Evolutionary conservation across 768 basidiomycete genomes (phyloP).

Genomic region (Pisolithus marmoratus): DNA sequence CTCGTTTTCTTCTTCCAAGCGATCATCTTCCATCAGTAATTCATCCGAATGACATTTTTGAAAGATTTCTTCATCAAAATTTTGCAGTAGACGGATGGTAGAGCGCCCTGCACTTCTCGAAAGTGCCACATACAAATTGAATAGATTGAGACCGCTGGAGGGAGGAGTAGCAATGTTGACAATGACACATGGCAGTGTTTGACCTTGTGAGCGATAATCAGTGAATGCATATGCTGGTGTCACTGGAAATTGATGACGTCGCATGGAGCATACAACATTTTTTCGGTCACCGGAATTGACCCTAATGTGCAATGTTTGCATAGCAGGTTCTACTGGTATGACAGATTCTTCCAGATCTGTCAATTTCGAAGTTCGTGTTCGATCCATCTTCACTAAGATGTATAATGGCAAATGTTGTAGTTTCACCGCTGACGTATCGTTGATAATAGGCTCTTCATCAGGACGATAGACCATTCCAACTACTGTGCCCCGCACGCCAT

Average conservation of each 20-base stretch:
- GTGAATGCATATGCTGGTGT: constrained; percentile 39
- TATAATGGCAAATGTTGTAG: not conserved
- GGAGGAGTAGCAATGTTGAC: constrained; percentile 34
- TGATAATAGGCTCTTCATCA: not conserved
- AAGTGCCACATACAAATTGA: constrained; percentile 37
- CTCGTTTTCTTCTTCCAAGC: too few species aligned
- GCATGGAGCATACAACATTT: too few species aligned
- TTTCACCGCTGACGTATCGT: not conserved
- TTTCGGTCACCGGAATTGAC: not conserved
- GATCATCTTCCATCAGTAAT: too few species aligned
- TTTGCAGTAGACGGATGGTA: constrained; percentile 23
- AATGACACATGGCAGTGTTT: constrained; percentile 31
- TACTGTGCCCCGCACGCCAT: not conserved
- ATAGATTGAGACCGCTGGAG: constrained; percentile 22
- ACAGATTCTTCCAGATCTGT: not conserved
- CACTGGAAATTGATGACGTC: constrained; percentile 24
- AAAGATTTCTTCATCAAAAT: constrained; percentile 23
- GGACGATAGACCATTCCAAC: not conserved
- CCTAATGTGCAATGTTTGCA: not conserved
- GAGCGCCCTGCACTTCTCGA: constrained; percentile 15
- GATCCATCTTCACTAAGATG: not conserved
- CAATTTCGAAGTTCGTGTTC: not conserved
- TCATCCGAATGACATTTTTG: not conserved
- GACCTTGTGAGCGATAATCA: constrained; percentile 37
- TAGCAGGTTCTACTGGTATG: not conserved